Conservation (phyloP, 176 grass and related monocot genomes). For the bread wheat (Triticum aestivum) region DNA sequence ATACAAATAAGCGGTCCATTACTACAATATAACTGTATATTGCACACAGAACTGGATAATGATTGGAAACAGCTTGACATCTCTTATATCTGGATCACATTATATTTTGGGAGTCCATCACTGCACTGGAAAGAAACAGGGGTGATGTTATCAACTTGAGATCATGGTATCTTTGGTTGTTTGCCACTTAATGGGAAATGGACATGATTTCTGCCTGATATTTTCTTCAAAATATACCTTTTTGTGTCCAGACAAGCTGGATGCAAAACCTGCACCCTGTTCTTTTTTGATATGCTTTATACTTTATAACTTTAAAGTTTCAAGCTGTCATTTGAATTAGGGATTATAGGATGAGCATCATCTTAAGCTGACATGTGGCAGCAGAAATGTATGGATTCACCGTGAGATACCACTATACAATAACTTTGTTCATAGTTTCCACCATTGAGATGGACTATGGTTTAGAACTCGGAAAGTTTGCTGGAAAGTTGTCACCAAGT, state of each 20-base stretch:
- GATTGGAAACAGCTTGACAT: background rate
- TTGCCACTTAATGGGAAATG: background rate
- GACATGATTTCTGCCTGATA: background rate
- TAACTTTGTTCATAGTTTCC: background rate
- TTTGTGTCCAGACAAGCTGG: background rate
- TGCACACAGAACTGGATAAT: background rate
- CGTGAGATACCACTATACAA: background rate
- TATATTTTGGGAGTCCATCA: background rate
- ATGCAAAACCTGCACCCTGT: too few relatives aligned
- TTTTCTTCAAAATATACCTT: constrained; percentile 3
- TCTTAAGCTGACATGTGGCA: background rate
- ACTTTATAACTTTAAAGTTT: background rate
- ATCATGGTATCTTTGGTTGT: background rate
- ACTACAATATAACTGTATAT: background rate
- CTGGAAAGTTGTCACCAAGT: background rate
- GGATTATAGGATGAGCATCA: background rate
- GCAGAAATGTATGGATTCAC: background rate
- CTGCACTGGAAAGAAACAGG: background rate
- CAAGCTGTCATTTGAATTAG: background rate
- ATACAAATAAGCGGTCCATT: background rate
- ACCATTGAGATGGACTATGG: background rate
- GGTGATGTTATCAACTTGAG: constrained; percentile 3
- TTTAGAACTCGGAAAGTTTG: background rate
- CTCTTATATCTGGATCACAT: background rate
- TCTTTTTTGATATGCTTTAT: too few relatives aligned